Base-by-base conservation (phyloP, 352 stramenopile genomes). In the Blastocystis sp. region DNA sequence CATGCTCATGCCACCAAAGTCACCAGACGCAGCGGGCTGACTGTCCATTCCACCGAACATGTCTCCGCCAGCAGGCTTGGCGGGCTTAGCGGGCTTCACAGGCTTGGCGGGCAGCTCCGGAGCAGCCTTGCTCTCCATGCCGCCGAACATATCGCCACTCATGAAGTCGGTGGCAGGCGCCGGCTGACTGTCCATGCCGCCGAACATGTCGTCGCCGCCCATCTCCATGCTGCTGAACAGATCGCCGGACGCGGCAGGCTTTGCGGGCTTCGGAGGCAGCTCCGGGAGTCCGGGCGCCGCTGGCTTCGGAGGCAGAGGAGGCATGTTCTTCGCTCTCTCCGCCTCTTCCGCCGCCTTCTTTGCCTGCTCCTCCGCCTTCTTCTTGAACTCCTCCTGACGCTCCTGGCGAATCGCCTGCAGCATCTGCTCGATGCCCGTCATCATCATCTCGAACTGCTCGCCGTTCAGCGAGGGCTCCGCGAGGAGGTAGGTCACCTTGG, bases 401-500 rank as follows among this genome's bases (percentile, higher is more conserved):
- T 77, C 59, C 13, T 69, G 62, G 33, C 35, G 37, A 55, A 89
- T 80, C 16, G 60, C 45, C 31, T 80, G 19, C 10, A 89, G 41
- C 79, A 89, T 89, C 21, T 89, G 39, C 31, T 89, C 63, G 2
- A 89, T 33, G 45, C 70, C 35, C 29, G 19, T 10, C 13, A 89
- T 29, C n/a, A 89, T 89, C 50, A 39, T 51, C 16, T 41, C 37
- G 41, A 77, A 89, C 41, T 89, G 67, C 13, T 80, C 67, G 24
- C 63, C 35, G 4, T 89, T 65, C 3, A 89, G 37, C 24, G 67
- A 19, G 21, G 41, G 37, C 41, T 89, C 79, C 33, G 63, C 79
- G 6, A 89, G 41, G 1, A 89, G 67, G 66, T 89, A 89, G 19
- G 67, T 80, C 16, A 89, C 79, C 33, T 89, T 89, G 6, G 79